These are phyloP conservation scores for Cladophialophora yegresii DNA, from an alignment of 2,329 filamentous ascomycete species.

Conservation along the genomic window DNA sequence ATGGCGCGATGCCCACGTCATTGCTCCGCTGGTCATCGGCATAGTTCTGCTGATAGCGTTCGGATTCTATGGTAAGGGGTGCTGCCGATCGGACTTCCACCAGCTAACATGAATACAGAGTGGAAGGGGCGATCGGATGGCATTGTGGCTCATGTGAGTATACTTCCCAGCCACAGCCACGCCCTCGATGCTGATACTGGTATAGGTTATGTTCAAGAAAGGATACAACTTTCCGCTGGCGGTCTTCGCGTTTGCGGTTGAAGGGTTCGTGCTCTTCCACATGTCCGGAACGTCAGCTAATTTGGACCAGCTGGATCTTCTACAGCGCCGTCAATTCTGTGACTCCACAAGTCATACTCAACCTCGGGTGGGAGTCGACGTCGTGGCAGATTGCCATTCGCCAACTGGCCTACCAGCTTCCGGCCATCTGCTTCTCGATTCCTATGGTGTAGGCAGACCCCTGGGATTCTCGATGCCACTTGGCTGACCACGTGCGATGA, in stretches of 20 bases:
- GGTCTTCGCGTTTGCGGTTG: conserved; percentile 59
- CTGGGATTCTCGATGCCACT: not conserved
- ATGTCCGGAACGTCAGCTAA: not conserved
- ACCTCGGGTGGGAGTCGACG: conserved; percentile 53
- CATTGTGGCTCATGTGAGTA: conserved; percentile 51
- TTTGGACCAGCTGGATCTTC: conserved; percentile 52
- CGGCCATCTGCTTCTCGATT: conserved; percentile 46
- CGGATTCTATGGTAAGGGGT: conserved; percentile 2
- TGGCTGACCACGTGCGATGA: not conserved
- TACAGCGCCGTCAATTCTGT: conserved; percentile 52
- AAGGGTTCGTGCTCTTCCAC: conserved; percentile 43
- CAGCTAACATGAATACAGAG: conserved; percentile 43
- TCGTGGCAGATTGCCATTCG: conserved; percentile 48
- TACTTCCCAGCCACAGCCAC: not conserved
- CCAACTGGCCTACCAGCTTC: conserved; percentile 48
- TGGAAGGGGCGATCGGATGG: conserved; percentile 59
- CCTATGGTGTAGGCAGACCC: conserved; percentile 39
- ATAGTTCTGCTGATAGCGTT: not conserved
- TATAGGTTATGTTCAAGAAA: conserved; percentile 52
- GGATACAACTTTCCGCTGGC: conserved; percentile 58
- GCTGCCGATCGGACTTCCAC: not conserved
- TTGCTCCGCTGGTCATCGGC: conserved; percentile 47
- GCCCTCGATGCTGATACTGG: not conserved
- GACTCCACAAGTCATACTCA: conserved; percentile 53
- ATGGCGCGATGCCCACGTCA: conserved; percentile 43